Percentiles rank a stretch among this genome's conserved stretches.
phyloP scores from a whole-genome alignment of 2,329 filamentous ascomycete genomes.

The Ustulina deusta region DNA sequence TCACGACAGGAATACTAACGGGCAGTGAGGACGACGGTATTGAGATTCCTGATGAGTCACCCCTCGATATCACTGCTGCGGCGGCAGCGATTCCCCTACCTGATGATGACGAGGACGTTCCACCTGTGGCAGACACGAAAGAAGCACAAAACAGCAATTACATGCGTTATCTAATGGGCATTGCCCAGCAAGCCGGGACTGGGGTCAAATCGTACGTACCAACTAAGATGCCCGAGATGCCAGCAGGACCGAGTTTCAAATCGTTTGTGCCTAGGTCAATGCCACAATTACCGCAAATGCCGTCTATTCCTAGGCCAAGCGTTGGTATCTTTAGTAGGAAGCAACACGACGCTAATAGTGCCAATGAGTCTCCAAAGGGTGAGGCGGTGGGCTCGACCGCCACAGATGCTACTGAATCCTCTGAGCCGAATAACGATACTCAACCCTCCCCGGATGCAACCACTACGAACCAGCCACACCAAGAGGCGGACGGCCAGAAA shows the following conservation, averaged over 20 bases:
- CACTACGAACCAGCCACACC: background rate
- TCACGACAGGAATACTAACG: background rate
- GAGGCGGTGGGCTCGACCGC: background rate
- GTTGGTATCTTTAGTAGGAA: slow-evolving; percentile 47
- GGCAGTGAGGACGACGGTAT: slow-evolving; percentile 33
- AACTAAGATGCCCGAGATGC: slow-evolving; percentile 56
- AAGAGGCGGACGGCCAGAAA: slow-evolving; percentile 6
- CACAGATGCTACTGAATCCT: background rate
- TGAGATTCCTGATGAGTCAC: slow-evolving; percentile 57
- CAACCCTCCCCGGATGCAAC: background rate
- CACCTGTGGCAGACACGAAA: slow-evolving; percentile 51
- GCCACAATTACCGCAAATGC: slow-evolving; percentile 37
- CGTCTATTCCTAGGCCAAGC: slow-evolving; percentile 49
- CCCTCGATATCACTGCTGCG: slow-evolving; percentile 65
- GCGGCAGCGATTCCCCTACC: slow-evolving; percentile 63
- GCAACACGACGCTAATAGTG: slow-evolving; percentile 25
- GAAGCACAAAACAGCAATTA: slow-evolving; percentile 58
- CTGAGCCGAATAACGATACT: slow-evolving; percentile 7
- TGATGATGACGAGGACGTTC: slow-evolving; percentile 53
- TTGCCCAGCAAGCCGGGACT: slow-evolving; percentile 63
- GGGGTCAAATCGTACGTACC: slow-evolving; percentile 61
- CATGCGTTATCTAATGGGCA: slow-evolving; percentile 61
- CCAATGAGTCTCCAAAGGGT: background rate
- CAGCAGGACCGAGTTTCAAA: slow-evolving; percentile 52
- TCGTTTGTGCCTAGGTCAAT: slow-evolving; percentile 50